Evolutionary conservation across 1,139 yeast genomes (phyloP), one percentile per base, ranked within the genome.

Genomic region (Saccharomyces pastorianus): DNA sequence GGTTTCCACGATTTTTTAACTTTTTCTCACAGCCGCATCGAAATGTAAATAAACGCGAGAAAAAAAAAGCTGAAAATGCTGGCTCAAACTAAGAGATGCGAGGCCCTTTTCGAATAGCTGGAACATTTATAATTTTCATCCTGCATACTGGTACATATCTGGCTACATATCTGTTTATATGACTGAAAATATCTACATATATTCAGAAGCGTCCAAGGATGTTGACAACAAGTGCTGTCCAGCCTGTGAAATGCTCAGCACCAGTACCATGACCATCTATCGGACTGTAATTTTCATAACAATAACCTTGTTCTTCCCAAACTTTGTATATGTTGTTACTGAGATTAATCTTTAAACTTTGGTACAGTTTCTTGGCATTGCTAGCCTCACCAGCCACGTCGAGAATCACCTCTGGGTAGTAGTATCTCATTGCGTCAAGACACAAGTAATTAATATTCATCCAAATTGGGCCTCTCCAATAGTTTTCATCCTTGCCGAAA

Each of bases 381-480:
- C 52, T 44, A 5, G 56, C 54, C 9, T 56, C 63, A 32, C 59
- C 59, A 11, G 56, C 58, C 9, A 51, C 54, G 8, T 64, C 65
- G 9, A 65, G 53, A 13, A 48, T 14, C 14, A 59, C 56, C 8
- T 67, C 71, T 23, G 65, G 65, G 55, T 60, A 67, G 60, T 91
- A 93, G 65, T 81, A 73, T 51, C 75, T 71, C 59, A 95, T 74
- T 8, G 88, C 79, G 55, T 90, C 95, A 51, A 93, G 75, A 6
- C 85, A 75, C 70, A 93, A 75, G 66, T 89, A 91, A 72, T 95
- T 95, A 66, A 93, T 87, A 67, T 90, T 88, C 62, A 90, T 76
- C 99, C 99, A 95, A 47, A 93, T 78, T 20, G 96, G 91, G 0
- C 97, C 95, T 57, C 96, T 79, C 99, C 99, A 93, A 73, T 93